Conservation (phyloP, 441 rosid genomes). For the Manihot esculenta region DNA sequence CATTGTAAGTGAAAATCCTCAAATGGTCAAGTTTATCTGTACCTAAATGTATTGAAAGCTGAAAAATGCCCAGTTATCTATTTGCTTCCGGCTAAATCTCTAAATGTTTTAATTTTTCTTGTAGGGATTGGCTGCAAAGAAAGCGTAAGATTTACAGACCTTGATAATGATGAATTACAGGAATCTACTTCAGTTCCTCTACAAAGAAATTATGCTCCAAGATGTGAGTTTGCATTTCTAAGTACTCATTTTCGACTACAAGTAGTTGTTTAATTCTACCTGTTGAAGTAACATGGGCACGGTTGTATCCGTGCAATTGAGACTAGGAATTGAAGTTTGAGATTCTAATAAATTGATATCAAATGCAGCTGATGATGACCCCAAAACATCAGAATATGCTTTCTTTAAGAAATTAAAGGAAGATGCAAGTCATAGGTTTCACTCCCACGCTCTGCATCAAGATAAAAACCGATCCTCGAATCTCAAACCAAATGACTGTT, state of each 20-base stretch:
- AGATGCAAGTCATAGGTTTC: conserved; percentile 27
- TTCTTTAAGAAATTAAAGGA: conserved; percentile 71
- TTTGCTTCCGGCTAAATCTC: background rate
- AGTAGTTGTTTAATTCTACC: no score
- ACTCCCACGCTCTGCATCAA: conserved; percentile 13
- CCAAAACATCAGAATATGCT: conserved; percentile 80
- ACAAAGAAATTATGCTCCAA: background rate
- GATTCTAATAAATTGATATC: background rate
- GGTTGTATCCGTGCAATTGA: no score
- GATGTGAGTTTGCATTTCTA: conserved; percentile 11
- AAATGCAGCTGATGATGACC: conserved; percentile 42
- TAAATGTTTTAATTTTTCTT: background rate
- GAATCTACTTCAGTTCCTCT: conserved; percentile 6
- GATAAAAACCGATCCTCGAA: no score
- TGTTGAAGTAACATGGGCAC: no score
- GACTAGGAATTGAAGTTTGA: no score
- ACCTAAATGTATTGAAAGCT: no score
- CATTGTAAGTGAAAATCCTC: no score
- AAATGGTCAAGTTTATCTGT: no score
- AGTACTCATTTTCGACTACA: background rate
- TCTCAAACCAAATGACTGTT: conserved; percentile 23
- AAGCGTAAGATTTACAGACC: conserved; percentile 22
- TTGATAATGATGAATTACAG: conserved; percentile 20
- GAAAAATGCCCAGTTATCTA: no score
- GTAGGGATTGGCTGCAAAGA: conserved; percentile 34